Conservation (phyloP, 1,139 yeast species). For the Suhomyces guaymorum region DNA sequence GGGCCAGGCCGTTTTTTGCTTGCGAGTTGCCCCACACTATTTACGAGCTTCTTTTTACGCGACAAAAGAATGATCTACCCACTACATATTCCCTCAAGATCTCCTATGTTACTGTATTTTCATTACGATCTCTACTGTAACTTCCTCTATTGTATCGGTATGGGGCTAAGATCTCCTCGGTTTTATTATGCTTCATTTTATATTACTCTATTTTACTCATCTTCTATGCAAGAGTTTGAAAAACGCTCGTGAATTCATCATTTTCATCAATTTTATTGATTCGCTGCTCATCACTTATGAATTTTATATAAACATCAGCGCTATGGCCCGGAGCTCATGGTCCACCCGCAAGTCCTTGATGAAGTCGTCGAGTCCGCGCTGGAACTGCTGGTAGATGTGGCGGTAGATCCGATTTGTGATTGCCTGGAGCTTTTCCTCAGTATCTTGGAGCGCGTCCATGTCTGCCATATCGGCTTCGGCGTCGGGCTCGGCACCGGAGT, state of each 20-base stretch:
- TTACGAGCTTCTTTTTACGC: not conserved
- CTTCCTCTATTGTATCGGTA: no score
- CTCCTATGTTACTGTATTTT: no score
- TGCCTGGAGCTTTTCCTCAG: conserved; percentile 28
- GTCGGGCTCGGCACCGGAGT: conserved; percentile 10
- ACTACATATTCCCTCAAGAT: no score
- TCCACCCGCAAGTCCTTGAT: conserved; percentile 34
- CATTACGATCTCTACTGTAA: no score
- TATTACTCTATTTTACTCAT: no score
- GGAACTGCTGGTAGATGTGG: conserved; percentile 29
- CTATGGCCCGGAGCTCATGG: conserved; percentile 26
- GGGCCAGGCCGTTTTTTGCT: not conserved
- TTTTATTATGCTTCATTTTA: no score
- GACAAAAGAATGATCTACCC: no score
- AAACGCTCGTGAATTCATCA: no score
- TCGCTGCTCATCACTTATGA: not conserved
- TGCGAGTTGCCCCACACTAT: not conserved
- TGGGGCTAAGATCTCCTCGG: no score
- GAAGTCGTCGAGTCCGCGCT: conserved; percentile 21
- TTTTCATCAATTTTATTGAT: no score
- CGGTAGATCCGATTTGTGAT: conserved; percentile 27
- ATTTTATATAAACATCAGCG: conserved; percentile 9
- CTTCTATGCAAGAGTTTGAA: no score
- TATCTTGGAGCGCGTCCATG: conserved; percentile 16
- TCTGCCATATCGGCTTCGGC: conserved; percentile 6